Evolutionary conservation across 176 grass and related monocot genomes (phyloP).

Genomic region (Ensete glaucum): DNA sequence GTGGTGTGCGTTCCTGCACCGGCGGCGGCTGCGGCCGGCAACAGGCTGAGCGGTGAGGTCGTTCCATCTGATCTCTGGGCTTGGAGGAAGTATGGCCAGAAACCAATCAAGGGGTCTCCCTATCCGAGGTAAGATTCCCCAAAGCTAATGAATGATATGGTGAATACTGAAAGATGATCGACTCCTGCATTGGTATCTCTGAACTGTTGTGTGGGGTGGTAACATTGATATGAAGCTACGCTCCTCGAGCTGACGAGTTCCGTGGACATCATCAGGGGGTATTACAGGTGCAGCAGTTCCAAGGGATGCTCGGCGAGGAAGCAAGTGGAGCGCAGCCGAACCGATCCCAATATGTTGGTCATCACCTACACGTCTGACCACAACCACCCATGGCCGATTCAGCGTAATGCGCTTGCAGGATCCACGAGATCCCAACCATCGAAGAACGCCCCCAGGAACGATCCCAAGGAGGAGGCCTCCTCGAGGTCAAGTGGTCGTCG

Average conservation of each 20-base stretch:
- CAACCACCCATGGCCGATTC: constrained; percentile 96
- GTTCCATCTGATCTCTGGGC: constrained; percentile 99
- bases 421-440: constrained; percentile 56
- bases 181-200: not conserved
- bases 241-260: constrained; percentile 16
- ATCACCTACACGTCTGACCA: constrained; percentile 99
- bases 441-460: constrained; percentile 40
- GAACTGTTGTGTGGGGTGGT: not conserved
- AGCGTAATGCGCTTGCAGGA: constrained; percentile 86
- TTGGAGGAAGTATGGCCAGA: constrained; percentile 99
- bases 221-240: no score
- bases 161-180: not conserved
- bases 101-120: constrained; percentile 97
- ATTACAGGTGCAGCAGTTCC: constrained; percentile 97
- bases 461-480: constrained; percentile 36
- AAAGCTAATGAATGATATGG: not conserved
- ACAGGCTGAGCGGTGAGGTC: constrained; percentile 56
- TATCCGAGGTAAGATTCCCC: constrained; percentile 56
- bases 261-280: constrained; percentile 55
- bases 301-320: constrained; percentile 95
- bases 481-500: constrained; percentile 11
- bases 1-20: constrained; percentile 96
- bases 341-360: constrained; percentile 83
- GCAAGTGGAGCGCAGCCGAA: constrained; percentile 94
- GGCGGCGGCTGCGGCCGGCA: not conserved